Conservation (phyloP, 202 grass and related monocot species). For the Zoysia matrella region DNA sequence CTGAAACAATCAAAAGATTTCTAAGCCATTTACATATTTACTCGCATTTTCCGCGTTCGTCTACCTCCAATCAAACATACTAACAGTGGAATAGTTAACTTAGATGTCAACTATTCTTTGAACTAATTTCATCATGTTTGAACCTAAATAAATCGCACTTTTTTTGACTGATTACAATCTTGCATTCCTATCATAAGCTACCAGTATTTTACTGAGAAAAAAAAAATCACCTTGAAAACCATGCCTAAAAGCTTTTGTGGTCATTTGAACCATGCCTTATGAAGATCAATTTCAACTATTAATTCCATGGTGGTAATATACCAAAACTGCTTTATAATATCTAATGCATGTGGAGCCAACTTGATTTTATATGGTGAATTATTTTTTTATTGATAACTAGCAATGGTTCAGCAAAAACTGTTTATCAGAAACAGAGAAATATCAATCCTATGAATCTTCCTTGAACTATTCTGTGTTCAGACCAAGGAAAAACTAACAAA, state of each 20-base stretch:
- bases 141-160: not conserved
- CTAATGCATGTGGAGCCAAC: not conserved
- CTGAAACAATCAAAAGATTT: not conserved
- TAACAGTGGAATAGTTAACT: not conserved
- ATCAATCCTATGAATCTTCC: not conserved
- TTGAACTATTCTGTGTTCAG: not conserved
- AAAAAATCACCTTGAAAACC: not conserved
- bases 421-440: conserved; percentile 8
- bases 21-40: not conserved
- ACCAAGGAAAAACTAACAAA: not conserved
- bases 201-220: not conserved
- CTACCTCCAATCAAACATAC: not conserved
- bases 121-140: conserved; percentile 1
- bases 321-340: not conserved
- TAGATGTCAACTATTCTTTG: conserved; percentile 9
- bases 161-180: conserved; percentile 9
- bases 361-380: not conserved
- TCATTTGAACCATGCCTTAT: conserved; percentile 1
- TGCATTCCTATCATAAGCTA: conserved; percentile 20
- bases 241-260: not conserved
- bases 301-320: conserved; percentile 8
- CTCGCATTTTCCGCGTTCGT: not conserved
- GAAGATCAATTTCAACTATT: not conserved
- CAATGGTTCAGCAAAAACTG: not conserved
- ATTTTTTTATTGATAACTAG: not conserved